Evolutionary conservation across 192 early-diverging fungal species (phyloP).

Genomic region (Endogone sp.): DNA sequence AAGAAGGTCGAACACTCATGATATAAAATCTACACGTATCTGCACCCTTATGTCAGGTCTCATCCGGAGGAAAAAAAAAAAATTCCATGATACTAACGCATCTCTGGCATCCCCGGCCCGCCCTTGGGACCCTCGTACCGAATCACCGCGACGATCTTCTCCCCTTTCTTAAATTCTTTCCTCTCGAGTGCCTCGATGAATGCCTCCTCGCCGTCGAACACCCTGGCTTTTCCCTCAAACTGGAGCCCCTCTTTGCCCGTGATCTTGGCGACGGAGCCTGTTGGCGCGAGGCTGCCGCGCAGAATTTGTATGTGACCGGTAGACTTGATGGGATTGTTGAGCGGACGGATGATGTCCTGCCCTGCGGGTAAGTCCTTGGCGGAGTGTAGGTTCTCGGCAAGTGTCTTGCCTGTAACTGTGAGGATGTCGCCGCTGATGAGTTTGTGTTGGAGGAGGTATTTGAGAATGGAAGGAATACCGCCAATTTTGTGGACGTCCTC

Average conservation of each 20-base stretch:
- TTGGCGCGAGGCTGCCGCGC: constrained; percentile 91
- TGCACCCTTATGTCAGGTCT: no score
- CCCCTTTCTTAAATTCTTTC: constrained; percentile 85
- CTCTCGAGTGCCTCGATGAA: constrained; percentile 89
- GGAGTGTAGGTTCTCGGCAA: constrained; percentile 85
- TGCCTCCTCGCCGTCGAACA: constrained; percentile 90
- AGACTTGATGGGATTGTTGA: constrained; percentile 86
- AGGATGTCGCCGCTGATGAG: constrained; percentile 83
- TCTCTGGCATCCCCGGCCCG: constrained; percentile 99
- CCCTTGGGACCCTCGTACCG: constrained; percentile 98
- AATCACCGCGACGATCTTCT: constrained; percentile 83
- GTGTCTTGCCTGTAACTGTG: constrained; percentile 97
- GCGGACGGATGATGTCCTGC: constrained; percentile 86
- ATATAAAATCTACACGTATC: no score
- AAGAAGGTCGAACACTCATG: no score
- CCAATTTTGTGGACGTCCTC: constrained; percentile 92
- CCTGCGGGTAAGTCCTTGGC: constrained; percentile 72
- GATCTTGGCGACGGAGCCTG: constrained; percentile 98
- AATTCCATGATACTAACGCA: constrained; percentile 74
- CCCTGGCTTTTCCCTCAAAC: constrained; percentile 86
- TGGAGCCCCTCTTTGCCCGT: constrained; percentile 97
- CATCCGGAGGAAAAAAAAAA: no score
- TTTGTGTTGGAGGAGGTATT: constrained; percentile 86
- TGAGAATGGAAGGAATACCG: constrained; percentile 92
- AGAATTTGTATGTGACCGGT: constrained; percentile 95